A percentile compares a stretch with the other conserved stretches of the same genome.
These are phyloP conservation scores for Golubevia sp. DNA, from an alignment of 1,284 basidiomycete species.

Conservation along the genomic window DNA sequence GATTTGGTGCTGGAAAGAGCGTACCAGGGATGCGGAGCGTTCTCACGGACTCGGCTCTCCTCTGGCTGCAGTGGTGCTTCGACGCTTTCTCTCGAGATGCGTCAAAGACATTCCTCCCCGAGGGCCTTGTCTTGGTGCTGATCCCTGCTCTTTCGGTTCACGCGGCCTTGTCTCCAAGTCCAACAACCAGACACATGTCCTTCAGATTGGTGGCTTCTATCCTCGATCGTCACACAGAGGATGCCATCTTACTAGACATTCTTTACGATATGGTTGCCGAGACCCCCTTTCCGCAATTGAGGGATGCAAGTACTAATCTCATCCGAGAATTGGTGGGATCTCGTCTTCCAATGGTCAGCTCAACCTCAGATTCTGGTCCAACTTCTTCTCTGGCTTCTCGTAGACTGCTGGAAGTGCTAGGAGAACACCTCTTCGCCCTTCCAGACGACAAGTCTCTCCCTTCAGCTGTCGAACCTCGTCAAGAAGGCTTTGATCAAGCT, in stretches of 20 bases:
- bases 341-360: background rate
- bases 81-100: conserved; percentile 12
- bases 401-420: background rate
- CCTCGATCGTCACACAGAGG: conserved; percentile 12
- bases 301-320: conserved; percentile 19
- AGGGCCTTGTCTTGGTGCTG: conserved; percentile 16
- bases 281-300: conserved; percentile 38
- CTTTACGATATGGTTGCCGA: conserved; percentile 18
- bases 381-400: background rate
- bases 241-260: conserved; percentile 8
- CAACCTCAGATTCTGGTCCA: background rate
- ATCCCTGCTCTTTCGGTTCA: conserved; percentile 35
- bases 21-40: background rate
- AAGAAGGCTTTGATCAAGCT: background rate
- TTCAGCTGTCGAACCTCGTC: background rate
- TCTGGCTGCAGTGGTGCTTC: conserved; percentile 18
- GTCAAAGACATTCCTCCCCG: conserved; percentile 10
- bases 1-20: conserved; percentile 1
- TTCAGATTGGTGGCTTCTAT: conserved; percentile 24
- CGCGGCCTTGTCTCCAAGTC: conserved; percentile 29
- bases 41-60: conserved; percentile 10
- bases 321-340: conserved; percentile 3
- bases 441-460: background rate
- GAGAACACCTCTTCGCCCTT: background rate
- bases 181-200: conserved; percentile 19